Base-by-base conservation (phyloP, 352 stramenopile species). In the Globisporangium cystogenes region DNA sequence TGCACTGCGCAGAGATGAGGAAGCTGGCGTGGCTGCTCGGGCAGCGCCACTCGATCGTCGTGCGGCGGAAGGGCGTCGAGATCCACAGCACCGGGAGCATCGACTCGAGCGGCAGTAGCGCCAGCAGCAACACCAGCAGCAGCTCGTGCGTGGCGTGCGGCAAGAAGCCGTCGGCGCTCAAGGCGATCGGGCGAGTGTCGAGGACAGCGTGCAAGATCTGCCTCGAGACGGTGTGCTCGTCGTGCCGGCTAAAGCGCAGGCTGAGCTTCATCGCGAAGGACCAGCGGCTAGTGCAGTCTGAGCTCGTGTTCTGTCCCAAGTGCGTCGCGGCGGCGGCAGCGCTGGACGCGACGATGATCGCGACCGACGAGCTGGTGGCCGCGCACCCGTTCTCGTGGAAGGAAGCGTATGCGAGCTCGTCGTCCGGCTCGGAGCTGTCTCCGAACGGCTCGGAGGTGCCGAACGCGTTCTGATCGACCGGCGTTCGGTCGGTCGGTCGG, bases 1-100 rank as follows among this genome's bases (percentile, higher is more conserved):
- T 85, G 10, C 42, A 62, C 20, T 85, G 72, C 49, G 71, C 74
- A 23, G 72, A 77, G 45, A 67, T 75, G 57, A 75, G 74, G 57
- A 84, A 84, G 57, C 52, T 84, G 21, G 51, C 58, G n/a, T 79
- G 52, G 36, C 60, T 60, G 20, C 46, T 48, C 1, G 14, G 47
- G 11, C 46, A 55, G 53, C 53, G 49, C 46, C 40, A 51, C 29
- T 51, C 46, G 46, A 31, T 51, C n/a, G 47, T 52, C 21, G 47
- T 65, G 31, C 37, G 59, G 40, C 53, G 65, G 31, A 15, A 21
- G 10, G 18, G n/a, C n/a, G n/a, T 44, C 0, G 31, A 7, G 31
- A 36, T 36, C 31, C 8, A 36, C 15, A 31, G 8, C 31, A 15
- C 8, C 12, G 31, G 31, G 11, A 36, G n/a, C 55, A 57, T 10